Percentiles rank a stretch among this genome's conserved stretches.
Conservation (phyloP, 2,329 filamentous ascomycete genomes). For the Calonectria honghensis region DNA sequence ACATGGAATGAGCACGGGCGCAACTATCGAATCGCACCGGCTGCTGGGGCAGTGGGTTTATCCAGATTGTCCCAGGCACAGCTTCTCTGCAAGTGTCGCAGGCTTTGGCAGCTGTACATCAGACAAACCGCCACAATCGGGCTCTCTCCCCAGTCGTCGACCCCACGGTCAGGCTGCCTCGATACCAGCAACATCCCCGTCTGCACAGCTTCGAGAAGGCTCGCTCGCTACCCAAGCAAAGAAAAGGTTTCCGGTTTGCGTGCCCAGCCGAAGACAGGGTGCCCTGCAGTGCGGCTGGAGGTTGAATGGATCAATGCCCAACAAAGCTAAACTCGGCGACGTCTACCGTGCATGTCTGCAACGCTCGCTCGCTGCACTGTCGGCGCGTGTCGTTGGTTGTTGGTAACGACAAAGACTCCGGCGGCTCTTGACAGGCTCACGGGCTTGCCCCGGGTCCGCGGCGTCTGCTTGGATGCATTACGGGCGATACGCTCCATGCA, state of each 20-base stretch:
- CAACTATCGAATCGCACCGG: neutral
- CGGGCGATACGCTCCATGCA: conserved; percentile 43
- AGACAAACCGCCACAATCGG: conserved; percentile 42
- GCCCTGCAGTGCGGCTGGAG: conserved; percentile 26
- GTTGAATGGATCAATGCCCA: conserved; percentile 47
- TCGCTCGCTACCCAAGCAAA: conserved; percentile 36
- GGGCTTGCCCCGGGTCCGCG: conserved; percentile 15
- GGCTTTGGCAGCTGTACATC: conserved; percentile 18
- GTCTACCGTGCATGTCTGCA: conserved; percentile 19
- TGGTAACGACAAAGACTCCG: conserved; percentile 13
- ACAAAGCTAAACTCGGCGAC: conserved; percentile 30
- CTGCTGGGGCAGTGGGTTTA: neutral
- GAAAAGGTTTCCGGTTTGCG: conserved; percentile 27
- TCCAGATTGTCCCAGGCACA: conserved; percentile 27
- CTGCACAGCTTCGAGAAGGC: conserved; percentile 15
- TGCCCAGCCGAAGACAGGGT: conserved; percentile 44
- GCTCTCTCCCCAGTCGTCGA: conserved; percentile 41
- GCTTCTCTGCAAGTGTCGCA: neutral
- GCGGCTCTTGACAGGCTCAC: conserved; percentile 30
- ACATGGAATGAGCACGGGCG: conserved; percentile 9
- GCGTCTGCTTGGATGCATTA: conserved; percentile 18
- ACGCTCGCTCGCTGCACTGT: conserved; percentile 16
- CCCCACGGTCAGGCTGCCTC: conserved; percentile 43
- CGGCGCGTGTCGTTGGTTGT: conserved; percentile 19
- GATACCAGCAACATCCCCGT: conserved; percentile 44